These are phyloP conservation scores for Quercus suber DNA, from an alignment of 306 rosid genomes.

Conservation along the genomic window DNA sequence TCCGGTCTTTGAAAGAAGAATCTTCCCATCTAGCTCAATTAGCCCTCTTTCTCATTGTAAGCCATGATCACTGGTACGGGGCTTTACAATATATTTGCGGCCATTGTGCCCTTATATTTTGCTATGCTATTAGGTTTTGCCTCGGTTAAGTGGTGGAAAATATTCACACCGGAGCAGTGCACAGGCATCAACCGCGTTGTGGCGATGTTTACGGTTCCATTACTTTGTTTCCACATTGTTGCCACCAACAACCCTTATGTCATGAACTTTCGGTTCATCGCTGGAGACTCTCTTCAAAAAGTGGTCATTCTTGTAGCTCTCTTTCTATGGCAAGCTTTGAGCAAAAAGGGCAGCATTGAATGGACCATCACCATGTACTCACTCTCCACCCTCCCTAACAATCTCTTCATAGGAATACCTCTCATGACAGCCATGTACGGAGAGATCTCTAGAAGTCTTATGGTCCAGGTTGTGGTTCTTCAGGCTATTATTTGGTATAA, in stretches of 20 bases:
- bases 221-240: conserved; percentile 77
- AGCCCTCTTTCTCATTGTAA: neutral
- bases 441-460: conserved; percentile 54
- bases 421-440: conserved; percentile 81
- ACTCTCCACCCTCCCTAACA: conserved; percentile 80
- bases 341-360: conserved; percentile 52
- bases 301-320: conserved; percentile 58
- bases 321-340: conserved; percentile 66
- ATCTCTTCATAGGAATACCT: conserved; percentile 86
- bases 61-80: conserved; percentile 72
- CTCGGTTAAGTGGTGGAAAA: conserved; percentile 83
- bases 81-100: conserved; percentile 69
- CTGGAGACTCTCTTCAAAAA: conserved; percentile 81
- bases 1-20: no score
- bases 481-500: conserved; percentile 84
- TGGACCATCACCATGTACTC: conserved; percentile 85
- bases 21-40: no score
- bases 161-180: conserved; percentile 83
- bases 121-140: conserved; percentile 82
- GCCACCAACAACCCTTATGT: conserved; percentile 72
- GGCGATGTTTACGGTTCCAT: conserved; percentile 69
- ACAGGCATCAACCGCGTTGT: conserved; percentile 86
- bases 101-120: conserved; percentile 73
- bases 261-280: conserved; percentile 76
- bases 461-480: conserved; percentile 79